Conservation (phyloP, 305 asterid genomes). For the Plantago lanceolata region DNA sequence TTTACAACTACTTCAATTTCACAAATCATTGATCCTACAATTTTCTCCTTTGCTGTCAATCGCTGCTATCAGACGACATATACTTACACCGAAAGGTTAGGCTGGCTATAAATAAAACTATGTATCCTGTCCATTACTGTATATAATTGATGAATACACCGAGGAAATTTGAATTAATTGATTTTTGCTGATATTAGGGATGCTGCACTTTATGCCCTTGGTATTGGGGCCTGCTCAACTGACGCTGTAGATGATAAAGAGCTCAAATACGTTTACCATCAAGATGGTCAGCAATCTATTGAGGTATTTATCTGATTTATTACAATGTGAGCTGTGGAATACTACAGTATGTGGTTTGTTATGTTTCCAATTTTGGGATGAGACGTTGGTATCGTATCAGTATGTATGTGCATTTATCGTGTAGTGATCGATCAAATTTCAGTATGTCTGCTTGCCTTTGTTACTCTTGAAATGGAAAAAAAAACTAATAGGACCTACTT, state of each 20-base stretch:
- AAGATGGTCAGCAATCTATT: conserved; percentile 68
- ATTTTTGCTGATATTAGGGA: conserved; percentile 53
- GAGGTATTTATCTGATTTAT: no score
- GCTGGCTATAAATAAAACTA: no score
- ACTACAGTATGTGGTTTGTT: no score
- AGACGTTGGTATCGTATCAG: no score
- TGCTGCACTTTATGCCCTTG: conserved; percentile 82
- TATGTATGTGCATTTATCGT: no score
- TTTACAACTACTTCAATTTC: not conserved
- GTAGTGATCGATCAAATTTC: no score
- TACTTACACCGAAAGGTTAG: conserved; percentile 67
- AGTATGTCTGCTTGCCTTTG: not conserved
- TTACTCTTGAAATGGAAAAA: not conserved
- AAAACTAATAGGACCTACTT: conserved; percentile 3
- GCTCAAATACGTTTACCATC: conserved; percentile 84
- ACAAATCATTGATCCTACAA: not conserved
- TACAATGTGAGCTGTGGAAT: not conserved
- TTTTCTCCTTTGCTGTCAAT: conserved; percentile 14
- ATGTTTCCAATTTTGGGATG: no score
- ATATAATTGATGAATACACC: no score
- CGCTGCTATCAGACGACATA: conserved; percentile 41
- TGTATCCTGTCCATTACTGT: no score
- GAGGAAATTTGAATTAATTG: not conserved
- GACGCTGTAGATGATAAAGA: conserved; percentile 85
- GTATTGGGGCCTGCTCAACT: conserved; percentile 72